phyloP scores from a whole-genome alignment of 768 basidiomycete species.

The Rhizopogon sp. region DNA sequence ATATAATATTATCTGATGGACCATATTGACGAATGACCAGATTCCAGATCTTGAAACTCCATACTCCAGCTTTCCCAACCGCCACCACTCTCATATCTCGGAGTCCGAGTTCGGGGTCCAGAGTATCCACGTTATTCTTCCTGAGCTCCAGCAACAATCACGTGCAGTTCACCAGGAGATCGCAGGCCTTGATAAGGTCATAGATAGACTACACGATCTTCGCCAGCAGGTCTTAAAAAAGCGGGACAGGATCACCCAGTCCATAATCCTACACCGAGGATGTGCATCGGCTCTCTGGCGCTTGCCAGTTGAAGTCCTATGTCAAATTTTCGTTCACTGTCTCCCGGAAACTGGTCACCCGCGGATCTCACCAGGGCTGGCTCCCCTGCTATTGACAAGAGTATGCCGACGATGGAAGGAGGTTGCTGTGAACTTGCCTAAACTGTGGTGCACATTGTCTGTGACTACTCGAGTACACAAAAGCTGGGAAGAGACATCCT shows the following conservation, averaged over 20 bases:
- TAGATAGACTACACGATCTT: conserved; percentile 6
- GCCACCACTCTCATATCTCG: conserved; percentile 9
- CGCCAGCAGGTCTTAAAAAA: conserved; percentile 12
- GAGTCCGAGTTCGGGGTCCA: conserved; percentile 4
- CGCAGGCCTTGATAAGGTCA: conserved; percentile 7
- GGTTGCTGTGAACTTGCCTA: conserved; percentile 33
- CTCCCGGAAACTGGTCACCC: conserved; percentile 24
- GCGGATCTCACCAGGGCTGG: background rate
- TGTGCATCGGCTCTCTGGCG: conserved; percentile 26
- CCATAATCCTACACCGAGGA: conserved; percentile 15
- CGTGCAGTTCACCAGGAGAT: conserved; percentile 7
- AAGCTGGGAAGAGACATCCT: conserved; percentile 7
- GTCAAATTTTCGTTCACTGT: conserved; percentile 42
- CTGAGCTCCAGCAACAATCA: conserved; percentile 11
- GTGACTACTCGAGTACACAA: conserved; percentile 23
- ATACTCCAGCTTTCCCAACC: conserved; percentile 6
- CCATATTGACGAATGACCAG: background rate
- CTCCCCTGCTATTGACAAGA: conserved; percentile 35
- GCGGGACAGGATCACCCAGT: conserved; percentile 7
- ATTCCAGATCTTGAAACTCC: background rate
- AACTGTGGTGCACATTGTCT: conserved; percentile 34
- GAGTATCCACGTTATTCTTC: conserved; percentile 8
- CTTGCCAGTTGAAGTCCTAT: conserved; percentile 41
- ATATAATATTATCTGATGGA: background rate
- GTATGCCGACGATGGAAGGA: conserved; percentile 40